These are phyloP conservation scores for Jimgerdemannia lactiflua DNA, from an alignment of 192 early-diverging fungal species.

Conservation along the genomic window DNA sequence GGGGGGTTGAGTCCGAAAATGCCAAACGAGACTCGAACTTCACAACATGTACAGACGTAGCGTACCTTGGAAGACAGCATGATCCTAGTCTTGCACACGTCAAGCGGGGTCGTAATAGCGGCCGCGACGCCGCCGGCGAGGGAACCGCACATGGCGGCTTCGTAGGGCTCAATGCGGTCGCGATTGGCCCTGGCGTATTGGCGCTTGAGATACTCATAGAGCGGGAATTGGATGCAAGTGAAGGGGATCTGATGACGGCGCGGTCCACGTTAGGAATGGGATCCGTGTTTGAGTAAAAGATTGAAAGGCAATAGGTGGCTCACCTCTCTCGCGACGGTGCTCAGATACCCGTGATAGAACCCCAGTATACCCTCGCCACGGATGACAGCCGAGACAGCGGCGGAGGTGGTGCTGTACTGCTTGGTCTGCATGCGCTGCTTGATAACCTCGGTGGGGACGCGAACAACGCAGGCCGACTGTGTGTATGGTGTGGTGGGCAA, in stretches of 20 bases:
- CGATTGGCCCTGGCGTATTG: constrained; percentile 44
- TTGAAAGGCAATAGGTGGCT: neutral
- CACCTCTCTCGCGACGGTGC: constrained; percentile 89
- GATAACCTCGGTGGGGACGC: constrained; percentile 95
- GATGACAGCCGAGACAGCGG: constrained; percentile 65
- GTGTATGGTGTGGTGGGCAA: constrained; percentile 4
- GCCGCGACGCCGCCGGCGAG: constrained; percentile 90
- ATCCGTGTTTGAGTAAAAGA: neutral
- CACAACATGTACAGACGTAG: neutral
- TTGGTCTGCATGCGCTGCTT: constrained; percentile 96
- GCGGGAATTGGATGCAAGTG: constrained; percentile 93
- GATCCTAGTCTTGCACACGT: constrained; percentile 94
- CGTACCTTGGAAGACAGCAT: constrained; percentile 85
- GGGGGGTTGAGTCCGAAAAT: neutral
- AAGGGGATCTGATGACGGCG: constrained; percentile 73
- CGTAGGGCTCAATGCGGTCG: constrained; percentile 62
- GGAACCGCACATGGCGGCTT: constrained; percentile 85
- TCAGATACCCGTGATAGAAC: constrained; percentile 91
- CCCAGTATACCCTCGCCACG: constrained; percentile 73
- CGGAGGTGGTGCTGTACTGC: constrained; percentile 60
- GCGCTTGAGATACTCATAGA: constrained; percentile 89
- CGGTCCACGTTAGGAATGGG: neutral
- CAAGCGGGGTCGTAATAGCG: constrained; percentile 89
- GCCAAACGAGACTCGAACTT: neutral
- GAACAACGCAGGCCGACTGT: constrained; percentile 83